A percentile compares a stretch with the other conserved stretches of the same genome.
Conservation (phyloP, 495 filamentous ascomycete species). For the Daldinia grandis region DNA sequence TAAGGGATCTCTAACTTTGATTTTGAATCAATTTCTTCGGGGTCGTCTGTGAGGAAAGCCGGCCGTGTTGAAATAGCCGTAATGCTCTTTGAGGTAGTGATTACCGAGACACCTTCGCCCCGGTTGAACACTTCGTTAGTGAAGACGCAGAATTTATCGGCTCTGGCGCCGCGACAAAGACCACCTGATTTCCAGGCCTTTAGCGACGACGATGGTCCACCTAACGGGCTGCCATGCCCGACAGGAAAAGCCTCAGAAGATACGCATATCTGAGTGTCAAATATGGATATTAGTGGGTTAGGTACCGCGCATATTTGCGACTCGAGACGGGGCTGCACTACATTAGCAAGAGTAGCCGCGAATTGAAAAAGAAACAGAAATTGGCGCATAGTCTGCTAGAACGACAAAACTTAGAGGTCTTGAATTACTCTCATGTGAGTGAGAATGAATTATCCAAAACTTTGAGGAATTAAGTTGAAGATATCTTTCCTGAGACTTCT, state of each 20-base stretch:
- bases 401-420: neutral
- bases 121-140: slow-evolving; percentile 39
- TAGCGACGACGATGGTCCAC: neutral
- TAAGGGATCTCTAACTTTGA: slow-evolving; percentile 16
- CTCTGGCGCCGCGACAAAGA: slow-evolving; percentile 23
- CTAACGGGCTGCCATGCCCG: neutral
- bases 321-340: neutral
- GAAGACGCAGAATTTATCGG: slow-evolving; percentile 44
- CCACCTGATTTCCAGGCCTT: slow-evolving; percentile 21
- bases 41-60: slow-evolving; percentile 8
- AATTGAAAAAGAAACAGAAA: slow-evolving; percentile 10
- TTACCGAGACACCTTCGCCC: slow-evolving; percentile 47
- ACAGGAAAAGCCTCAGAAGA: neutral
- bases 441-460: neutral
- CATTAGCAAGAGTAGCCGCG: slow-evolving; percentile 1
- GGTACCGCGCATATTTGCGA: slow-evolving; percentile 9
- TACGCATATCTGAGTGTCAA: neutral
- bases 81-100: slow-evolving; percentile 44
- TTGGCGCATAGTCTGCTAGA: neutral
- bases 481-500: slow-evolving; percentile 3
- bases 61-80: slow-evolving; percentile 24
- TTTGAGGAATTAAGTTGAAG: neutral
- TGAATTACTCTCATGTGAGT: neutral
- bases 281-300: slow-evolving; percentile 2
- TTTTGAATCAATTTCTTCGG: neutral